Conservation (phyloP, 768 basidiomycete genomes). For the Pluteus cervinus region DNA sequence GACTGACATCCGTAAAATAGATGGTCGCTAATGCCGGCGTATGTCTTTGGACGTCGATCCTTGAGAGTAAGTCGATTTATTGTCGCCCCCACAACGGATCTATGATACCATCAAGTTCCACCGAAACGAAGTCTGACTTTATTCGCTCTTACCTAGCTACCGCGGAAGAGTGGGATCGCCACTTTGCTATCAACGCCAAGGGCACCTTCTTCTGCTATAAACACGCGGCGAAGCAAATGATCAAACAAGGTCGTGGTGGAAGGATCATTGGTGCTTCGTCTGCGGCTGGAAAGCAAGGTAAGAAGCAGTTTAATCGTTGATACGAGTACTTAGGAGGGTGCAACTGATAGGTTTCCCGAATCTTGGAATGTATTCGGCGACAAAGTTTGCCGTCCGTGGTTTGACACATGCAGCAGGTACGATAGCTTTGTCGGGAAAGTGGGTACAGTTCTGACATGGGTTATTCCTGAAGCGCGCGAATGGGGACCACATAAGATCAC, state of each 20-base stretch:
- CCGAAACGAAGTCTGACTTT: background rate
- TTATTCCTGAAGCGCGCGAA: conserved; percentile 12
- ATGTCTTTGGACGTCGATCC: conserved; percentile 11
- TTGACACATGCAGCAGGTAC: conserved; percentile 20
- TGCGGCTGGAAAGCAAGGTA: conserved; percentile 29
- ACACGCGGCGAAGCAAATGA: conserved; percentile 35
- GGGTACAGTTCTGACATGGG: background rate
- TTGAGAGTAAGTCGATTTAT: conserved; percentile 17
- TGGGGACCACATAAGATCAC: conserved; percentile 20
- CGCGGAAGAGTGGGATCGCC: conserved; percentile 22
- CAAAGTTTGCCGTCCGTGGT: conserved; percentile 36
- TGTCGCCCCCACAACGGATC: background rate
- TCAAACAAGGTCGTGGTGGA: conserved; percentile 36
- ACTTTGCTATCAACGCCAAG: conserved; percentile 27
- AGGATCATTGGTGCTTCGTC: conserved; percentile 39
- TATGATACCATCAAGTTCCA: background rate
- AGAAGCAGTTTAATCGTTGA: too few relatives aligned
- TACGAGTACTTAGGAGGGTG: background rate
- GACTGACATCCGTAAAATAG: conserved; percentile 9
- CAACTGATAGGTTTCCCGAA: conserved; percentile 3
- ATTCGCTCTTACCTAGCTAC: conserved; percentile 12
- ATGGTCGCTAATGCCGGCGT: conserved; percentile 30
- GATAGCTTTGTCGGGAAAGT: conserved; percentile 15
- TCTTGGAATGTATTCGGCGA: conserved; percentile 22
- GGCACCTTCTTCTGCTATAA: conserved; percentile 36